Conservation (phyloP, 2,329 filamentous ascomycete species). For the Fusarium nurragi region DNA sequence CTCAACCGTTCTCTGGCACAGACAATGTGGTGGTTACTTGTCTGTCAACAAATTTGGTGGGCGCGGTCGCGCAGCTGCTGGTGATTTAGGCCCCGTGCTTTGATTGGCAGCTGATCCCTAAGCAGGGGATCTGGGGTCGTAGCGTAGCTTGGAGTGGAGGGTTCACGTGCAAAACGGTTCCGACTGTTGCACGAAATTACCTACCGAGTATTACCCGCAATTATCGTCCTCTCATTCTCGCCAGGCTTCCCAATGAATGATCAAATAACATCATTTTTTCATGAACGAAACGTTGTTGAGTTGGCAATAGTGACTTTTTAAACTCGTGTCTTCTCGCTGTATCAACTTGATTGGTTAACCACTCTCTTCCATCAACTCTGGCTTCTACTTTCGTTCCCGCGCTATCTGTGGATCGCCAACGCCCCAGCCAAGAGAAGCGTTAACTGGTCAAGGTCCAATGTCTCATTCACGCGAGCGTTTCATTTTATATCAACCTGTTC, state of each 20-base stretch:
- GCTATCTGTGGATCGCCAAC: slow-evolving; percentile 18
- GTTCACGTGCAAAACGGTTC: slow-evolving; percentile 41
- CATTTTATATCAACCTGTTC: background rate
- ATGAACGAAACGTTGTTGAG: background rate
- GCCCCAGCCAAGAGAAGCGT: background rate
- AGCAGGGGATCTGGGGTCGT: slow-evolving; percentile 38
- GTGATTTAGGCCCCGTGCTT: slow-evolving; percentile 39
- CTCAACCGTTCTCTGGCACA: slow-evolving; percentile 33
- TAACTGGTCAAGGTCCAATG: background rate
- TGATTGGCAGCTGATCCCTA: slow-evolving; percentile 45
- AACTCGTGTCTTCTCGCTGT: background rate
- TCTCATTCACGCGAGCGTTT: background rate
- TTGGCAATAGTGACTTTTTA: too few relatives aligned
- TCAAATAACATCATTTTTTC: background rate
- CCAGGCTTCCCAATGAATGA: background rate
- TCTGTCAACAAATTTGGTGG: slow-evolving; percentile 47
- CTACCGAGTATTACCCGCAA: slow-evolving; percentile 40
- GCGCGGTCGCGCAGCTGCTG: slow-evolving; percentile 36
- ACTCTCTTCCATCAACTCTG: background rate
- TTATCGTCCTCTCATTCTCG: background rate
- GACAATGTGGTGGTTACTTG: slow-evolving; percentile 38
- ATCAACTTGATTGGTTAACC: background rate
- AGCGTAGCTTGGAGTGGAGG: slow-evolving; percentile 21
- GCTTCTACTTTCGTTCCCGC: slow-evolving; percentile 2
- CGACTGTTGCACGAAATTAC: background rate